Conservation (phyloP, 2,329 filamentous ascomycete species). For the Penicillium sclerotigenum region DNA sequence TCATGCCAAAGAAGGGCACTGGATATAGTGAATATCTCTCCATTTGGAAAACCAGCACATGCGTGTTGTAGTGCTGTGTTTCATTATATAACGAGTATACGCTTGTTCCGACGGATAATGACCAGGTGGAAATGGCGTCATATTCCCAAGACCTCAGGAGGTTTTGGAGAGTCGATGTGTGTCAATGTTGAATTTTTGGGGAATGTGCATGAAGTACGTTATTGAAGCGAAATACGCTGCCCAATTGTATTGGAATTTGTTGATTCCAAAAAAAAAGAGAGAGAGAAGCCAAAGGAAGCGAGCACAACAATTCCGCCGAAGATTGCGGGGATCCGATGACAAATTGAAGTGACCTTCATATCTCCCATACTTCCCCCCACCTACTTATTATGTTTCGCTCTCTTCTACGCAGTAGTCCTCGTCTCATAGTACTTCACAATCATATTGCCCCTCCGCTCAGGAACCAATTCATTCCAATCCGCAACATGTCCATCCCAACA, state of each 20-base stretch:
- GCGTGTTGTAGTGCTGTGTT: background rate
- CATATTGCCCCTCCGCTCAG: conserved; percentile 10
- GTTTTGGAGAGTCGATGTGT: background rate
- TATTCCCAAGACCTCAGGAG: background rate
- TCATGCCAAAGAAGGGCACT: background rate
- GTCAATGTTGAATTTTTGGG: background rate
- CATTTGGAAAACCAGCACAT: background rate
- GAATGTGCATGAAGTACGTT: background rate
- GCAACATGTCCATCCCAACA: conserved; percentile 52
- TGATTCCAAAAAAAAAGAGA: background rate
- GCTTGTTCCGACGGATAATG: background rate
- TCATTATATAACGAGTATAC: background rate
- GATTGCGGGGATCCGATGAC: conserved; percentile 9
- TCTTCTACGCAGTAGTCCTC: conserved; percentile 13
- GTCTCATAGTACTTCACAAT: conserved; percentile 14
- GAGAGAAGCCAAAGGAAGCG: background rate
- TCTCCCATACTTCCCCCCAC: background rate
- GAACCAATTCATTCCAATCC: conserved; percentile 29
- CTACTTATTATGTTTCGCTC: conserved; percentile 14
- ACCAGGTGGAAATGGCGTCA: conserved; percentile 5
- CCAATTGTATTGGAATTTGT: background rate
- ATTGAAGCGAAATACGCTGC: no score
- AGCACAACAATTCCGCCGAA: conserved; percentile 3
- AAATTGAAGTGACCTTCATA: background rate
- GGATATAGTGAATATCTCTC: background rate